Conservation (phyloP, 345 rosid species). For the Triadica sebifera region DNA sequence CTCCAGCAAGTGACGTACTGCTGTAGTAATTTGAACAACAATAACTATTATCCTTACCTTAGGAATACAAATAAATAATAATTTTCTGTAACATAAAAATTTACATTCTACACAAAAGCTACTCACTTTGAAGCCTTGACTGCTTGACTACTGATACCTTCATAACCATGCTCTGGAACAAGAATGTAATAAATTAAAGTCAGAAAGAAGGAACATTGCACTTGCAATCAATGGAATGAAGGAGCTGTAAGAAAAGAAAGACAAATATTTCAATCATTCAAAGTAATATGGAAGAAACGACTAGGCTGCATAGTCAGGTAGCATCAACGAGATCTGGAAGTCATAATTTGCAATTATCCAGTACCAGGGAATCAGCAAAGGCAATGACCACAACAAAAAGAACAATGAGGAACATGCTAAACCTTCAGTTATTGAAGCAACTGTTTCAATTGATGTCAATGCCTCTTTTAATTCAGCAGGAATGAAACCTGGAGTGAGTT, state of each 20-base stretch:
- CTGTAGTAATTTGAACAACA: neutral
- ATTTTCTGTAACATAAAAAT: neutral
- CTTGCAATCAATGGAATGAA: neutral
- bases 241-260: neutral
- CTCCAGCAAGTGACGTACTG: neutral
- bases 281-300: neutral
- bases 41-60: neutral
- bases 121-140: constrained; percentile 23
- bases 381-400: neutral
- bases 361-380: neutral
- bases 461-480: constrained; percentile 13
- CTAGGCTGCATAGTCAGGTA: neutral
- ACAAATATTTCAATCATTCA: neutral
- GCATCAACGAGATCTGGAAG: no score
- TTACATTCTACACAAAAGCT: neutral
- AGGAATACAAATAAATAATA: neutral
- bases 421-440: constrained; percentile 8
- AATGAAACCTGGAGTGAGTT: constrained; percentile 15
- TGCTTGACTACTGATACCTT: constrained; percentile 1
- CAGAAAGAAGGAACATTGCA: neutral
- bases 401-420: neutral
- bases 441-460: neutral
- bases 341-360: neutral
- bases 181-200: neutral
- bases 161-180: constrained; percentile 4